Evolutionary conservation across 768 basidiomycete genomes (phyloP), one percentile per base, ranked within the genome.

Genomic region (Suillus bovinus): DNA sequence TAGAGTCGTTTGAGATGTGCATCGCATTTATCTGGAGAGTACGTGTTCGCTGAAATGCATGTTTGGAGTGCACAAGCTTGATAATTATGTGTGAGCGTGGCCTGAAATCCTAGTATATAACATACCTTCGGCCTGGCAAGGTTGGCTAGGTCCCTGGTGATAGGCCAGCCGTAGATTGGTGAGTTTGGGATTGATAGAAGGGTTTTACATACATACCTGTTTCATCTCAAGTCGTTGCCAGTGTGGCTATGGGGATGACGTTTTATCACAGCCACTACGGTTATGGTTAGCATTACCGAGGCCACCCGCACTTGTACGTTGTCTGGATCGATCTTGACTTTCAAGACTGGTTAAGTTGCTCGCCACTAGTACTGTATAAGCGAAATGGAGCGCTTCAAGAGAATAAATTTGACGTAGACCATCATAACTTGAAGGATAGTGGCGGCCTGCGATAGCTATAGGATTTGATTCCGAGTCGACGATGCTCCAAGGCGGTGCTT

Each of bases 11-110:
- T 76, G 24, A 90, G 68, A 13, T 80, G 70, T 10, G 74, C 68
- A 47, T 86, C 77, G 68, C 90, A 91, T 64, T 81, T 85, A 22
- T 89, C 87, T 0, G 86, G 89, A 3, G 65, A 67, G 68, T 89
- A 90, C 0, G 85, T 88, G 70, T 90, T 82, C 63, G 81, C 85
- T 58, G 79, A 80, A 34, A 91, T 77, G 69, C 90, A 91, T 1
- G 76, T 61, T 49, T 90, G 89, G 4, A 91, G 75, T 24, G 77
- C 71, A 68, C 89, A 91, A 0, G 89, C 89, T 91, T 55, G 33
- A 34, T 34, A 9, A 24, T 36, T 14, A 54, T 54, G 34, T 36
- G 36, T n/a, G 17, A 31, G 9, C 16, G 10, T 34, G 1, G n/a
- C 11, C 33, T 36, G 9, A 36, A 14, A 54, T 31, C 13, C 7